Conservation (phyloP, 148 eudicot species). For the Chenopodium berlandieri region DNA sequence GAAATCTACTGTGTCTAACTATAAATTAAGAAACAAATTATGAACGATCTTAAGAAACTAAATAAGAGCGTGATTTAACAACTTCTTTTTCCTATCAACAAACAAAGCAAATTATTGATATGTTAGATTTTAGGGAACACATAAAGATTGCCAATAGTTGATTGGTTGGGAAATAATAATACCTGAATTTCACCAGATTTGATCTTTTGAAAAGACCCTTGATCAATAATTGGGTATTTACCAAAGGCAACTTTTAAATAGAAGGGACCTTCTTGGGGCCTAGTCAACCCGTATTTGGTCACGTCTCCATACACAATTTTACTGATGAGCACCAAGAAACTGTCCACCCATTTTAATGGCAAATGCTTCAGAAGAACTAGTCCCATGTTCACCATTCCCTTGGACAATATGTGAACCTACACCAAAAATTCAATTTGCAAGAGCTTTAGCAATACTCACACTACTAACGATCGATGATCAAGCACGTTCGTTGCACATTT, state of each 20-base stretch:
- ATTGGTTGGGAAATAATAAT: background rate
- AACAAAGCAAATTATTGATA: too few species aligned
- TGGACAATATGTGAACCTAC: constrained; percentile 65
- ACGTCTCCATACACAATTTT: constrained; percentile 57
- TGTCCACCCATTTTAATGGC: constrained; percentile 43
- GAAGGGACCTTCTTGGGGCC: constrained; percentile 75
- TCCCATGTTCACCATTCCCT: constrained; percentile 38
- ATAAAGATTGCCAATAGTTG: too few species aligned
- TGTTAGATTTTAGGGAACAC: too few species aligned
- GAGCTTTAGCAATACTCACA: background rate
- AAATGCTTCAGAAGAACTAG: constrained; percentile 40
- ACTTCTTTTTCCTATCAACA: too few species aligned
- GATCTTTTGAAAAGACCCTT: constrained; percentile 56
- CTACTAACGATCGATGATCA: background rate
- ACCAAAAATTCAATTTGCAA: background rate
- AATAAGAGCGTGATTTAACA: too few species aligned
- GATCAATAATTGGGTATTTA: constrained; percentile 67
- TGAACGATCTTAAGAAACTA: too few species aligned
- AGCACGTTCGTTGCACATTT: background rate
- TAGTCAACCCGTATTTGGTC: constrained; percentile 49
- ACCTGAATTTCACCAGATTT: constrained; percentile 70
- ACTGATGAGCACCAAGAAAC: constrained; percentile 48
- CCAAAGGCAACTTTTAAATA: constrained; percentile 50
- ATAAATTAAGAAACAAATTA: too few species aligned
- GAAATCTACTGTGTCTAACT: too few species aligned